phyloP scores from a whole-genome alignment of 495 filamentous ascomycete species.

The Stereocaulon alpinum region DNA sequence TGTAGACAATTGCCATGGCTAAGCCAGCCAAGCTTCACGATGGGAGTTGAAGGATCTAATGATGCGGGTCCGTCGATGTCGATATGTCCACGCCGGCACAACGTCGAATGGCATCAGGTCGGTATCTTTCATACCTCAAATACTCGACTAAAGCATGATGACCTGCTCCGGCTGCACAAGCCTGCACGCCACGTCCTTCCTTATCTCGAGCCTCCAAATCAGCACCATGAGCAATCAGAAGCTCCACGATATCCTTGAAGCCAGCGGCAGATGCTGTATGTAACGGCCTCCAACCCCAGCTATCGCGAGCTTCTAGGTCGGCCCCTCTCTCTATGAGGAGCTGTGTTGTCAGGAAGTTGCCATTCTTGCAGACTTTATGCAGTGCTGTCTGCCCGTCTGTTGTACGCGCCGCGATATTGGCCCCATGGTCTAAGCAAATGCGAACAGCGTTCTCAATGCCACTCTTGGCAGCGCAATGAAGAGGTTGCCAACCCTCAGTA shows the following conservation, averaged over 20 bases:
- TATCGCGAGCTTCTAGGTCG: conserved; percentile 1
- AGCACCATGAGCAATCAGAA: conserved; percentile 1
- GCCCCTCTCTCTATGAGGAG: conserved; percentile 11
- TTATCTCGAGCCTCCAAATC: not conserved
- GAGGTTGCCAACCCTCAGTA: conserved; percentile 6
- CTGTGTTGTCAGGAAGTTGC: not conserved
- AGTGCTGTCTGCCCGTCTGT: conserved; percentile 14
- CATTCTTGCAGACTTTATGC: conserved; percentile 10
- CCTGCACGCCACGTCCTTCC: not conserved
- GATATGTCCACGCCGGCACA: too few species aligned
- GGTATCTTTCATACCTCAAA: conserved; percentile 1
- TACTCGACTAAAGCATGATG: conserved; percentile 10
- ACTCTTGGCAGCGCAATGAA: conserved; percentile 13
- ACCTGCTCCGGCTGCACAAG: conserved; percentile 4
- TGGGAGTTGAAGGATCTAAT: too few species aligned
- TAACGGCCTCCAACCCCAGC: conserved; percentile 9
- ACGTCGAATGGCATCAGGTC: not conserved
- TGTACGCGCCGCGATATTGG: conserved; percentile 2
- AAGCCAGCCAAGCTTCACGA: too few species aligned
- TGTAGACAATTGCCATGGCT: too few species aligned
- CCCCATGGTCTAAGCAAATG: conserved; percentile 6
- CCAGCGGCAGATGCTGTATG: conserved; percentile 8
- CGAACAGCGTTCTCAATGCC: not conserved
- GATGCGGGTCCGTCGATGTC: too few species aligned
- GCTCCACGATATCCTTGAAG: conserved; percentile 6